phyloP scores from a whole-genome alignment of 78 protist species.

The Cavenderia fasciculata region DNA sequence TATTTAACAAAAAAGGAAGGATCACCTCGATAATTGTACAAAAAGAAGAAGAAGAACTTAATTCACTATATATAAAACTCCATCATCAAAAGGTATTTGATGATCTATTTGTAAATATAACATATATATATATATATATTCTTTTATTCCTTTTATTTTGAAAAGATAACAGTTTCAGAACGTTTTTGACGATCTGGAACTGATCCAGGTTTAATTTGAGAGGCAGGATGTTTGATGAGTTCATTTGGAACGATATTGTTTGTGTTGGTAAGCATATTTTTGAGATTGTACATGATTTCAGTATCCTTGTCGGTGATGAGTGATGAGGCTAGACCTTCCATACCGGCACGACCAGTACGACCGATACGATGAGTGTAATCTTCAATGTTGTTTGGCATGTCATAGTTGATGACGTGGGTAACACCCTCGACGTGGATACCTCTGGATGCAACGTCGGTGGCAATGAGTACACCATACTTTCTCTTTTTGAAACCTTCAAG shows the following conservation, averaged over 20 bases:
- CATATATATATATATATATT: too few relatives aligned
- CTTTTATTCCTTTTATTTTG: slow-evolving; percentile 12
- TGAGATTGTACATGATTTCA: slow-evolving; percentile 85
- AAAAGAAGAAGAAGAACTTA: too few relatives aligned
- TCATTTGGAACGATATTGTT: slow-evolving; percentile 69
- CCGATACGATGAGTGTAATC: slow-evolving; percentile 95
- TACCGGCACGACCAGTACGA: slow-evolving; percentile 98
- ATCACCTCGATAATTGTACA: too few relatives aligned
- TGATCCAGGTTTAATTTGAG: slow-evolving; percentile 51
- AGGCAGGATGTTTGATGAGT: slow-evolving; percentile 58
- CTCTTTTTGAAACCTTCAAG: slow-evolving; percentile 74
- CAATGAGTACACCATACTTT: slow-evolving; percentile 71
- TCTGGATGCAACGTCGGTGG: slow-evolving; percentile 90
- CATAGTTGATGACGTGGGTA: slow-evolving; percentile 95
- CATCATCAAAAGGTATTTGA: too few relatives aligned
- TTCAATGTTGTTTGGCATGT: slow-evolving; percentile 87
- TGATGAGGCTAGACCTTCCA: slow-evolving; percentile 90
- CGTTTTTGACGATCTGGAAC: slow-evolving; percentile 27
- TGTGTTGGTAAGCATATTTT: slow-evolving; percentile 61
- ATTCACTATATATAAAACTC: too few relatives aligned
- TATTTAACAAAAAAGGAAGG: too few relatives aligned
- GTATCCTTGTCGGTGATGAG: slow-evolving; percentile 89
- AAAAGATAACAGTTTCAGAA: slow-evolving; percentile 62
- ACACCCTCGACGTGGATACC: slow-evolving; percentile 95
- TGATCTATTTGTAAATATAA: too few relatives aligned